Conservation (phyloP, 345 rosid species). For the Toxicodendron radicans region DNA sequence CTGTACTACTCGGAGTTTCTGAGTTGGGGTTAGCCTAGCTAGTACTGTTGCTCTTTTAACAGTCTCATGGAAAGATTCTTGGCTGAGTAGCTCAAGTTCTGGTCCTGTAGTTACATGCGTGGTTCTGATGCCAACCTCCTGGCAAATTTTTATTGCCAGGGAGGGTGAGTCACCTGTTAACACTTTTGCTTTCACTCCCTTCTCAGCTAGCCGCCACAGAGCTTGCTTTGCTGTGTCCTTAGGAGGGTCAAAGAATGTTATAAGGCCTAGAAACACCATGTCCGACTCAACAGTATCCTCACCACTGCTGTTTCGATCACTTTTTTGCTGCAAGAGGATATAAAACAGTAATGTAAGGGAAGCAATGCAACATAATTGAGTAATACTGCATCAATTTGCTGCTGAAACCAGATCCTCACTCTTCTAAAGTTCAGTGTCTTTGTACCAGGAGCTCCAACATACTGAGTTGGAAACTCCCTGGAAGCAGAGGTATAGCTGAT, state of each 20-base stretch:
- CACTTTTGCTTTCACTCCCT: slow-evolving; percentile 74
- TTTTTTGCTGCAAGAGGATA: slow-evolving; percentile 34
- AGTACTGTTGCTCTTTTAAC: slow-evolving; percentile 64
- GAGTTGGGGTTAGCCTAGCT: slow-evolving; percentile 65
- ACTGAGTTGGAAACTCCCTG: neutral
- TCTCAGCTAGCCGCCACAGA: slow-evolving; percentile 64
- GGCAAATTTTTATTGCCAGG: slow-evolving; percentile 58
- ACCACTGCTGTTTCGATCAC: slow-evolving; percentile 19
- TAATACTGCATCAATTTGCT: neutral
- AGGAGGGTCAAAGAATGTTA: slow-evolving; percentile 70
- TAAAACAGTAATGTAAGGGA: slow-evolving; percentile 12
- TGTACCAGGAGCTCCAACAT: neutral
- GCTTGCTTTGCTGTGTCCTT: slow-evolving; percentile 82
- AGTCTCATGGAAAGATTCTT: slow-evolving; percentile 54
- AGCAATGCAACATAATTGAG: neutral
- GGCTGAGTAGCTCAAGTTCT: slow-evolving; percentile 58
- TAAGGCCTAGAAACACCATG: slow-evolving; percentile 64
- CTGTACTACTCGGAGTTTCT: slow-evolving; percentile 63
- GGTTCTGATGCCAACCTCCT: slow-evolving; percentile 74
- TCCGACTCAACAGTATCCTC: slow-evolving; percentile 48
- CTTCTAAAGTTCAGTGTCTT: neutral
- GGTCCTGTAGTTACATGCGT: slow-evolving; percentile 68
- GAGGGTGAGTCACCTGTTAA: slow-evolving; percentile 65
- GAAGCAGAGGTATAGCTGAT: neutral
- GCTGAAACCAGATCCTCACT: neutral